phyloP scores from a whole-genome alignment of 2,329 filamentous ascomycete genomes.

The Chalaropsis ovoidea region DNA sequence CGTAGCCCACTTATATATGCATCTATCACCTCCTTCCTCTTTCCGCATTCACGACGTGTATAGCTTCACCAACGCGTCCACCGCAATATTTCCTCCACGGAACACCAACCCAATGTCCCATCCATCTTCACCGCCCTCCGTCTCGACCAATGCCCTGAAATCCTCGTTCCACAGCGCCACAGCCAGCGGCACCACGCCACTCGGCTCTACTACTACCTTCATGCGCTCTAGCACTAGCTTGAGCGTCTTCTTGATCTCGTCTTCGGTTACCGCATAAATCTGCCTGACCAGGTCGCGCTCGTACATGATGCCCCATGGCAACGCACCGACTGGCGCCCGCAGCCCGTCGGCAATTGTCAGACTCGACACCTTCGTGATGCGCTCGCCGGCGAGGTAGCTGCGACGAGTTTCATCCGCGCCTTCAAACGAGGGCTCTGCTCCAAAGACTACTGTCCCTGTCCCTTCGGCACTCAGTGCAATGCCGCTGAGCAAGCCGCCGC shows the following conservation, averaged over 20 bases:
- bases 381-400: conserved; percentile 52
- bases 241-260: conserved; percentile 69
- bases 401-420: conserved; percentile 75
- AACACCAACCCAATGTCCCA: conserved; percentile 60
- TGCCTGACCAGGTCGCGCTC: conserved; percentile 58
- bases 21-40: neutral
- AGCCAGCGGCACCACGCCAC: conserved; percentile 72
- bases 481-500: conserved; percentile 78
- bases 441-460: conserved; percentile 68
- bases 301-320: conserved; percentile 69
- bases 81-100: conserved; percentile 50
- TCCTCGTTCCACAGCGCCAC: conserved; percentile 77
- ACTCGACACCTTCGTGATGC: conserved; percentile 59
- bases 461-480: conserved; percentile 65
- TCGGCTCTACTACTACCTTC: conserved; percentile 87
- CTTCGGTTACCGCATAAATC: conserved; percentile 66
- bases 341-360: conserved; percentile 84
- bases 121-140: conserved; percentile 58
- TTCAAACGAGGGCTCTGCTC: conserved; percentile 71
- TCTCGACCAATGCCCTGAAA: conserved; percentile 60
- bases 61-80: conserved; percentile 45
- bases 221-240: conserved; percentile 71
- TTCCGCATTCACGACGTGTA: conserved; percentile 32
- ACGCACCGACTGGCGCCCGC: conserved; percentile 65
- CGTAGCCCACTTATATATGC: neutral